phyloP scores from a whole-genome alignment of 2,329 filamentous ascomycete genomes.

The Aureobasidium sp. region DNA sequence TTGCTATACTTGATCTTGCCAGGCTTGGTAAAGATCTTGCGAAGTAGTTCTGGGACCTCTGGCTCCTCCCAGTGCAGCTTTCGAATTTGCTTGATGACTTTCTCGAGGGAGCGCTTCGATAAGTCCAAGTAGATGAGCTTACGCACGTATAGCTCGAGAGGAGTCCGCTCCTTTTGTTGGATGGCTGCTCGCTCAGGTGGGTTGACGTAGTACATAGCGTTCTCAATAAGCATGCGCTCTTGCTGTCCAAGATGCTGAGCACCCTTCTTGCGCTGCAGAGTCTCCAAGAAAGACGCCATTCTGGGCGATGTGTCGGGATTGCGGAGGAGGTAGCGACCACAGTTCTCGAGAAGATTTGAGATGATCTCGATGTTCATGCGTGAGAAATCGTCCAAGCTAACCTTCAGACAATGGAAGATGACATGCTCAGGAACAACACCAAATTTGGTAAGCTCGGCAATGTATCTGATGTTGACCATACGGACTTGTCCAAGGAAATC shows the following conservation, averaged over 20 bases:
- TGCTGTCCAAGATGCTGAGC: slow-evolving; percentile 92
- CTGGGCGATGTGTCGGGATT: slow-evolving; percentile 88
- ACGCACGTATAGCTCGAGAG: slow-evolving; percentile 84
- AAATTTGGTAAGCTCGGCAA: slow-evolving; percentile 96
- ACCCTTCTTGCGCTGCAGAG: slow-evolving; percentile 87
- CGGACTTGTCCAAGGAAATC: slow-evolving; percentile 93
- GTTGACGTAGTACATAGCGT: slow-evolving; percentile 96
- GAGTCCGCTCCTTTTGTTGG: slow-evolving; percentile 90
- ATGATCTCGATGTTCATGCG: slow-evolving; percentile 99
- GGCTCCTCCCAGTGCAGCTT: slow-evolving; percentile 96
- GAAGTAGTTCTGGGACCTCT: slow-evolving; percentile 70
- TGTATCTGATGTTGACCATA: slow-evolving; percentile 90
- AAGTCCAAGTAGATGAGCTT: slow-evolving; percentile 91
- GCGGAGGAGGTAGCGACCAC: slow-evolving; percentile 84
- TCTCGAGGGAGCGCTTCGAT: slow-evolving; percentile 88
- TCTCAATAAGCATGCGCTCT: slow-evolving; percentile 96
- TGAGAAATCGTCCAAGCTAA: slow-evolving; percentile 94
- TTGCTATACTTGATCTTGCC: slow-evolving; percentile 97
- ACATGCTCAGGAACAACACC: slow-evolving; percentile 97
- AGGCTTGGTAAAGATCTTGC: slow-evolving; percentile 92
- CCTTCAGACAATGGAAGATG: slow-evolving; percentile 96
- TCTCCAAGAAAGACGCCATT: slow-evolving; percentile 92
- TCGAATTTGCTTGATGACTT: slow-evolving; percentile 86
- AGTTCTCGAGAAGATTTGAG: slow-evolving; percentile 91
- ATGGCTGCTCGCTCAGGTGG: slow-evolving; percentile 90